A percentile compares a stretch with the other conserved stretches of the same genome.
These are phyloP conservation scores for Aspergillus glaucus DNA, from an alignment of 2,329 filamentous ascomycete species.

Conservation along the genomic window DNA sequence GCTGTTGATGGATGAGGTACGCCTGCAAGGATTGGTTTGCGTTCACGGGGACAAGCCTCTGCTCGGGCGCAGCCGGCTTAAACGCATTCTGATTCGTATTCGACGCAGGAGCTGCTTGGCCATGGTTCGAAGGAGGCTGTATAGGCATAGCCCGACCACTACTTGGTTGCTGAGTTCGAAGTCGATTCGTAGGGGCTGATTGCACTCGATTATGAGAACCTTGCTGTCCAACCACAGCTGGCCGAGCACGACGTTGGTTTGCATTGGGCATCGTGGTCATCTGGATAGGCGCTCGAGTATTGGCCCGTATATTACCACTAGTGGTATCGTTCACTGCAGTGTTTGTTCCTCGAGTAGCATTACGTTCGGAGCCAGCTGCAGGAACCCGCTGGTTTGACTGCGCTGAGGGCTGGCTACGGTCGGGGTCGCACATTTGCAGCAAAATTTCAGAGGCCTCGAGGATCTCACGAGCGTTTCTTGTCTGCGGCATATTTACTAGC, in stretches of 20 bases:
- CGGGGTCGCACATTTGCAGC: too few species aligned
- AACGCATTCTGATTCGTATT: neutral
- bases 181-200: neutral
- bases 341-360: too few species aligned
- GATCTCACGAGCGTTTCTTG: too few species aligned
- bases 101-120: neutral
- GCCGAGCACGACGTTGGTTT: neutral
- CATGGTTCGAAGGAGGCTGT: neutral
- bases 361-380: too few species aligned
- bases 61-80: neutral
- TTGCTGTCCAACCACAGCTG: neutral
- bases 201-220: neutral
- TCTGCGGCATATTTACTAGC: too few species aligned
- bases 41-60: neutral
- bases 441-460: too few species aligned
- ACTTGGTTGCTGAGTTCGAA: neutral
- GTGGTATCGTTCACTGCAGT: too few species aligned
- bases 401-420: too few species aligned
- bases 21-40: slow-evolving; percentile 13
- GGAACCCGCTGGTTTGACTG: too few species aligned
- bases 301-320: too few species aligned
- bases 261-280: neutral
- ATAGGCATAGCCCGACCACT: neutral
- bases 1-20: slow-evolving; percentile 24
- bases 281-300: too few species aligned